Base-by-base conservation (phyloP, 192 early-diverging fungal species). In the Entomortierella chlamydospora region DNA sequence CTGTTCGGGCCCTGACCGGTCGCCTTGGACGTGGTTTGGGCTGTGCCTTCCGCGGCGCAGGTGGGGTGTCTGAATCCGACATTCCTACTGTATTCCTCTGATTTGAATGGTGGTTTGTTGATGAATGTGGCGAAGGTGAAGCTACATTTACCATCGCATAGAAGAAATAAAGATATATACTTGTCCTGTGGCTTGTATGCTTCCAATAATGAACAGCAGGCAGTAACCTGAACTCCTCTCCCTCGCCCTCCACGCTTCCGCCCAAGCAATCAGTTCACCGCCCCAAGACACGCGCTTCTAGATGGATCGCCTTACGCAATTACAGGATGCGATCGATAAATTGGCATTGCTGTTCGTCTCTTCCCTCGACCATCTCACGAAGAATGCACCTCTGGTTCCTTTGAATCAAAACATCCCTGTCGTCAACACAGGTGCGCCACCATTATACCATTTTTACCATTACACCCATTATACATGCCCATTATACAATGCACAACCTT, bases 261-360 rank as follows among this genome's bases (percentile, higher is more conserved):
- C 34, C 34, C 34, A 37, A 37, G 10, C 34, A 37, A n/a, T n/a
- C n/a, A n/a, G n/a, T n/a, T n/a, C n/a, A n/a, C n/a, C n/a, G n/a
- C n/a, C n/a, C n/a, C n/a, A n/a, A n/a, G n/a, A n/a, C n/a, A n/a
- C n/a, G n/a, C n/a, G n/a, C n/a, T n/a, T n/a, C n/a, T n/a, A 33
- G 58, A 87, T 87, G 86, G 86, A 87, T 82, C 67, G 86, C 57
- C 64, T 87, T 34, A 87, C 86, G 2, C 86, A 87, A 62, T 57
- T 87, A 12, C 86, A 87, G 57, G 83, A 87, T 83, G 81, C 86
- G 1, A 84, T 87, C 51, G 86, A 86, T 70, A 71, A 87, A 73
- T 72, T 85, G 78, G 82, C 86, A 17, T 61, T 83, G 23, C 82
- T 87, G 66, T 87, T 87, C 60, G 81, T 83, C 62, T 85, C 85